Evolutionary conservation across 345 rosid species (phyloP).

Genomic region (Geranium brycei): DNA sequence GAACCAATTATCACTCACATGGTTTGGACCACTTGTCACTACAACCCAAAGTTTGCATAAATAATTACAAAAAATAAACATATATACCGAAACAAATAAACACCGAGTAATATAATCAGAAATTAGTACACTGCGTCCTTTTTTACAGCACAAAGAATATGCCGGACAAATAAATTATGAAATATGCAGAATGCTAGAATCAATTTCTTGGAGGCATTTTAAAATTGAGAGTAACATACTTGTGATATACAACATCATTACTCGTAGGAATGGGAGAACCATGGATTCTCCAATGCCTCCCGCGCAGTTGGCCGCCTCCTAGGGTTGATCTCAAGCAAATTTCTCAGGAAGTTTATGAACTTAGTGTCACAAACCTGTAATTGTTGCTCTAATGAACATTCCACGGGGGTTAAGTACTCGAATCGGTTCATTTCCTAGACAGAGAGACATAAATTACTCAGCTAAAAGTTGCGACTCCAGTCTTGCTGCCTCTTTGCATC

Average conservation of each 20-base stretch:
- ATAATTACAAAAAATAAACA: too few species aligned
- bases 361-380: slow-evolving; percentile 38
- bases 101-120: too few species aligned
- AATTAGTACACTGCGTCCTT: too few species aligned
- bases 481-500: neutral
- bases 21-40: too few species aligned
- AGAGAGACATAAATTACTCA: neutral
- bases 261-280: slow-evolving; percentile 43
- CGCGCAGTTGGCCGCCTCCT: slow-evolving; percentile 61
- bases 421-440: slow-evolving; percentile 61
- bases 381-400: slow-evolving; percentile 49
- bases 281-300: slow-evolving; percentile 78
- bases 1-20: too few species aligned
- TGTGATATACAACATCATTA: neutral
- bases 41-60: too few species aligned
- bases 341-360: slow-evolving; percentile 51
- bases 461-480: neutral
- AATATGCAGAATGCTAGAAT: too few species aligned
- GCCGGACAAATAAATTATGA: too few species aligned
- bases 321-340: slow-evolving; percentile 71
- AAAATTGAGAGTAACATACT: neutral
- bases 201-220: neutral
- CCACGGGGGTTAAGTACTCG: slow-evolving; percentile 66
- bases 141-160: too few species aligned
- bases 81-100: too few species aligned